Evolutionary conservation across 2,329 filamentous ascomycete genomes (phyloP), one percentile per base, ranked within the genome.

Genomic region (Alternaria triticimaculans): DNA sequence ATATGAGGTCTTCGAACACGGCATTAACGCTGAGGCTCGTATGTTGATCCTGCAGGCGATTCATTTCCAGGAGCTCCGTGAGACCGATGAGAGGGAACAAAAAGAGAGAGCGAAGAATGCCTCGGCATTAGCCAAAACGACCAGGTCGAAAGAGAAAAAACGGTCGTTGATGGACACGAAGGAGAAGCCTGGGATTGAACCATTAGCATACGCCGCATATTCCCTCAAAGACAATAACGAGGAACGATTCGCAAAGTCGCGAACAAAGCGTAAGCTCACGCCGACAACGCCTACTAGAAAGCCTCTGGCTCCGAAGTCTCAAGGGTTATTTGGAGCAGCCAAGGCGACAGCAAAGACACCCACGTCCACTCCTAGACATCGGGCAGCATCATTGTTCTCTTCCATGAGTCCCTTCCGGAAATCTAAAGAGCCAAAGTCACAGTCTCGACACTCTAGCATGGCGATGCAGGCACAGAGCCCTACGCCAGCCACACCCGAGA

Each of bases 21-120:
- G 44, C 21, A 20, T 23, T 6, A 60, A 50, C 26, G 15, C 55
- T 11, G 23, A 33, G n/a, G 21, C 33, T 25, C 53, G 61, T n/a
- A 8, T 60, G 12, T n/a, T 56, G 21, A 60, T 63, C 33, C 41
- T 63, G 6, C 63, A 63, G 48, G 60, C 63, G 6, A 57, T 63
- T 5, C 57, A 63, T 51, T 63, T 60, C 26, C 20, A 60, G 18
- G 60, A 66, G 25, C 48, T 63, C 15, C 14, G 12, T 8, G 49
- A 53, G 18, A 11, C 48, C 11, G 11, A 20, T 15, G 48, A 60
- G 14, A 55, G 12, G 10, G 25, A n/a, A 11, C 49, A n/a, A 18
- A 28, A n/a, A 45, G 45, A 26, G 25, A 26, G 7, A 6, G 45
- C n/a, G 20, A 21, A 44, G 21, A n/a, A 58, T 15, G 18, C 11